Conservation (phyloP, 148 eudicot species). For the Arbutus unedo region DNA sequence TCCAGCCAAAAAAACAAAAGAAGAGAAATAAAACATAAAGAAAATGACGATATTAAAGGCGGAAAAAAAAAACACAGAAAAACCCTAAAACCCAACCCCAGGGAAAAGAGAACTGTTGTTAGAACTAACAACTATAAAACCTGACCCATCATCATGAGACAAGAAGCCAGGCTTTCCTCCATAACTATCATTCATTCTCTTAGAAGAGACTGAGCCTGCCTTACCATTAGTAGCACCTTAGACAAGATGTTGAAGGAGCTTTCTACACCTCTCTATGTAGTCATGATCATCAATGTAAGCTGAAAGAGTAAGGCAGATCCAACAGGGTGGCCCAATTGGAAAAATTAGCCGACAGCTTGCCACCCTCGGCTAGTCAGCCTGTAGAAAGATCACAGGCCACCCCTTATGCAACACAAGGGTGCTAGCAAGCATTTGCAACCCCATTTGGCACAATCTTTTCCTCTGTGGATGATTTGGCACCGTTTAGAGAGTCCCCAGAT, state of each 20-base stretch:
- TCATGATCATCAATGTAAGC: neutral
- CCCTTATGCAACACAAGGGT: slow-evolving; percentile 12
- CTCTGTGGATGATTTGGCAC: slow-evolving; percentile 22
- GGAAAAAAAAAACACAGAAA: slow-evolving; percentile 4
- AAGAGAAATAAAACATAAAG: neutral
- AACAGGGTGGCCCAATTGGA: slow-evolving; percentile 17
- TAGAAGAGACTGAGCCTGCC: slow-evolving; percentile 3
- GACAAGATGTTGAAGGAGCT: slow-evolving; percentile 6
- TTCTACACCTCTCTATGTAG: slow-evolving; percentile 1
- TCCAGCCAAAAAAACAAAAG: neutral
- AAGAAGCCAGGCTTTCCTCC: slow-evolving; percentile 1
- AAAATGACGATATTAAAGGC: neutral
- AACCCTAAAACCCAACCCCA: slow-evolving; percentile 15
- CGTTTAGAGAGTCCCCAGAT: slow-evolving; percentile 19
- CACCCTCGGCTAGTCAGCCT: neutral
- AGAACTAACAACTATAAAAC: slow-evolving; percentile 18
- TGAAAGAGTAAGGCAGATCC: slow-evolving; percentile 13
- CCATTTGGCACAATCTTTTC: slow-evolving; percentile 30
- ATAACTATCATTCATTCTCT: neutral
- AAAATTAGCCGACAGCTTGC: neutral
- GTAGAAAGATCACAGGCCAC: slow-evolving; percentile 13
- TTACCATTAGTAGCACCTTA: neutral
- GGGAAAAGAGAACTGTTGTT: slow-evolving; percentile 12
- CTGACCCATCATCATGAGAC: slow-evolving; percentile 9
- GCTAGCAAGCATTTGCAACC: slow-evolving; percentile 39